These are phyloP conservation scores for Leccinum fibrillosum DNA, from an alignment of 768 basidiomycete species.

Conservation along the genomic window DNA sequence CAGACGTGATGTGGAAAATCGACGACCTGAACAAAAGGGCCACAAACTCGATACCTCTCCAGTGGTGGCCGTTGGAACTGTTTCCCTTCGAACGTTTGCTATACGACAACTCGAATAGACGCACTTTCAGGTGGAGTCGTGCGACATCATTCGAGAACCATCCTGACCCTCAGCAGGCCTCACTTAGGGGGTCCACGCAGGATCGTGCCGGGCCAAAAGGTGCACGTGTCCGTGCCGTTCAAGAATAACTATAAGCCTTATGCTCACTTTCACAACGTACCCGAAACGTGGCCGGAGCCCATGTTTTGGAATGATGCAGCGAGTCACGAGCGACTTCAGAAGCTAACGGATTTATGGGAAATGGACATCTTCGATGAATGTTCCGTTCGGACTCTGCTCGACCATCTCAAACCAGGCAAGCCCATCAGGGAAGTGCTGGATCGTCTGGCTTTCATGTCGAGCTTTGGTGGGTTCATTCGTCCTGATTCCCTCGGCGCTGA, in stretches of 20 bases:
- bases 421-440: conserved; percentile 23
- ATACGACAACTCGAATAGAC: background rate
- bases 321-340: conserved; percentile 19
- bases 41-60: conserved; percentile 5
- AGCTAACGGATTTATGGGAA: conserved; percentile 24
- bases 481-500: background rate
- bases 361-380: conserved; percentile 28
- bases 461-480: conserved; percentile 18
- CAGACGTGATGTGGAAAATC: conserved; percentile 27
- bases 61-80: too few species aligned
- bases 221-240: conserved; percentile 31
- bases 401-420: conserved; percentile 14
- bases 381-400: conserved; percentile 16
- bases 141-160: background rate
- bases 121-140: conserved; percentile 19
- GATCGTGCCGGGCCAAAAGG: conserved; percentile 29
- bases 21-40: conserved; percentile 24
- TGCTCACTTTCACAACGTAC: conserved; percentile 21
- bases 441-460: conserved; percentile 28
- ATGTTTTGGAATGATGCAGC: conserved; percentile 30
- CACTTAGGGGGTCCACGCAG: conserved; percentile 24
- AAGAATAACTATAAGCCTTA: conserved; percentile 28
- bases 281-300: conserved; percentile 24
- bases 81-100: too few species aligned
- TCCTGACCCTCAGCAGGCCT: conserved; percentile 20